A percentile compares a stretch with the other conserved stretches of the same genome.
Evolutionary conservation across 2,329 filamentous ascomycete genomes (phyloP).

Genomic region (Calonectria pseudoturangicola): DNA sequence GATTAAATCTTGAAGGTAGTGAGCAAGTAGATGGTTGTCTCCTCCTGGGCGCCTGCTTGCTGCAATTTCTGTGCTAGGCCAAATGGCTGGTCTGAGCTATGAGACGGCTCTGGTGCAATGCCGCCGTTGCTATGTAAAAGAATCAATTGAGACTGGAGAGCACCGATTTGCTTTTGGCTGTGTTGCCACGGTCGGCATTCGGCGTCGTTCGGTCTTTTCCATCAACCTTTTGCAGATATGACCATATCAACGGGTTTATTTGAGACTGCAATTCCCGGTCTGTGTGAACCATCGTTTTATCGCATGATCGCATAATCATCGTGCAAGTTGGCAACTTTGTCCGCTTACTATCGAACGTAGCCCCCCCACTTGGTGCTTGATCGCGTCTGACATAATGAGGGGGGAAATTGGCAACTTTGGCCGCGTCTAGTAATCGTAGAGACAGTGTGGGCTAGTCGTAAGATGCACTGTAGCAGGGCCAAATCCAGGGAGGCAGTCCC

Average conservation of each 20-base stretch:
- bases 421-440: neutral
- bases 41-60: too few species aligned
- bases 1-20: too few species aligned
- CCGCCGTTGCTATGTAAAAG: too few species aligned
- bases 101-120: too few species aligned
- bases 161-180: too few species aligned
- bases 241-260: neutral
- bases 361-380: neutral
- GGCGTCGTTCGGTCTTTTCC: too few species aligned
- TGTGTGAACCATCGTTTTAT: neutral
- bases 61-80: too few species aligned
- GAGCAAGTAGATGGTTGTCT: too few species aligned
- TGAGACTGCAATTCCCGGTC: neutral
- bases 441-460: neutral
- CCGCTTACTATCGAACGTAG: neutral
- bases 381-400: neutral
- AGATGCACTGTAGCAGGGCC: neutral
- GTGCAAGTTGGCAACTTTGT: neutral
- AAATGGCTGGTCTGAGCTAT: too few species aligned
- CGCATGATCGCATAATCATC: neutral
- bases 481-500: neutral
- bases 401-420: slow-evolving; percentile 3
- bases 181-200: too few species aligned
- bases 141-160: too few species aligned
- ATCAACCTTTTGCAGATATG: neutral